Evolutionary conservation across 768 basidiomycete species (phyloP).

Genomic region (Lactarius sanguifluus): DNA sequence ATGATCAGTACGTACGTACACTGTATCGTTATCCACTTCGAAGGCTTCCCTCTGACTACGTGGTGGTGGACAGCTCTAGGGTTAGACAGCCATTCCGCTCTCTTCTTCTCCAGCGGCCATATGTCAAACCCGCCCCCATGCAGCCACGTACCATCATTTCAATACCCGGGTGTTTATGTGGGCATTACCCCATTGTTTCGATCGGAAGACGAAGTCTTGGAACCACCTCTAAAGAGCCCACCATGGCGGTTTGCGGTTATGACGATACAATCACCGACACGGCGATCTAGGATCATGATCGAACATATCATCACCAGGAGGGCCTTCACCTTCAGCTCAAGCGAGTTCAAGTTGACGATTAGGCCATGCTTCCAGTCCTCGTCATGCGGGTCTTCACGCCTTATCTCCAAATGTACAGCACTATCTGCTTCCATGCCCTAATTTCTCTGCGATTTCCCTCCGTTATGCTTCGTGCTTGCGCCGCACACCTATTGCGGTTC

Average conservation of each 20-base stretch:
- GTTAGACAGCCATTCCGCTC: background rate
- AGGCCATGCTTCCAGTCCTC: background rate
- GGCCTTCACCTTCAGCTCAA: background rate
- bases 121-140: background rate
- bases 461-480: background rate
- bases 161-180: background rate
- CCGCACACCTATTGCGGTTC: background rate
- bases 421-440: background rate
- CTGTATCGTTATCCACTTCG: background rate
- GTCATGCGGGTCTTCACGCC: background rate
- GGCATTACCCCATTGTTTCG: background rate
- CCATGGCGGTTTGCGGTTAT: background rate
- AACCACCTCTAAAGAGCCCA: background rate
- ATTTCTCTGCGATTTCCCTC: background rate
- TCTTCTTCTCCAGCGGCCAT: background rate
- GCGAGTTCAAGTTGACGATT: background rate
- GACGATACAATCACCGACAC: constrained; percentile 6
- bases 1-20: background rate
- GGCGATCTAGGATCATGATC: background rate
- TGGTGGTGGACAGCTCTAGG: background rate
- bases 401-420: background rate
- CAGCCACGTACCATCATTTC: background rate
- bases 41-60: background rate
- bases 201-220: background rate
- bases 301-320: too few relatives aligned